These are phyloP conservation scores for Chrysoporthe austroafricana DNA, from an alignment of 2,329 filamentous ascomycete species.

Conservation along the genomic window DNA sequence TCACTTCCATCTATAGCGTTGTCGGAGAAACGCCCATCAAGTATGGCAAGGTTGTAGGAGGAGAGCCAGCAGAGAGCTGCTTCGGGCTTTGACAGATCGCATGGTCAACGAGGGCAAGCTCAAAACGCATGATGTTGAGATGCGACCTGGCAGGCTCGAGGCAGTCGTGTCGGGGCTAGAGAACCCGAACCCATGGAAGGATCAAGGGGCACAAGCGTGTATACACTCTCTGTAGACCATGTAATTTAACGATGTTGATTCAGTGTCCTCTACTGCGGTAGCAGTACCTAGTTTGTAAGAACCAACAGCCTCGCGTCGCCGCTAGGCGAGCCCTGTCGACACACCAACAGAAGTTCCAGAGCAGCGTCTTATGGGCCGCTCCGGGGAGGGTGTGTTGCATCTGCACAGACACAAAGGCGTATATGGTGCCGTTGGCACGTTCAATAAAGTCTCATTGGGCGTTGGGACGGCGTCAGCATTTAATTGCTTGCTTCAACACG, in stretches of 20 bases:
- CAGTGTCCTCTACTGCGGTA: not conserved
- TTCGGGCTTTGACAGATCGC: too few species aligned
- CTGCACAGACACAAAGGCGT: not conserved
- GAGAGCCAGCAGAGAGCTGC: not conserved
- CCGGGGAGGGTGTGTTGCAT: not conserved
- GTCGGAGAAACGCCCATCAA: not conserved
- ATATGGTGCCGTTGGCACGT: slow-evolving; percentile 1
- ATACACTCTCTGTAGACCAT: not conserved
- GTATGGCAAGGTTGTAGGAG: not conserved
- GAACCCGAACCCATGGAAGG: too few species aligned
- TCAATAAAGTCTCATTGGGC: slow-evolving; percentile 3
- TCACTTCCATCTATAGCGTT: not conserved
- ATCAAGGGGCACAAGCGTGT: too few species aligned
- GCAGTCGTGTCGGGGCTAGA: too few species aligned
- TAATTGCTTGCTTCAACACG: slow-evolving; percentile 9
- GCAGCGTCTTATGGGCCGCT: not conserved
- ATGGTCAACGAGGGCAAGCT: too few species aligned
- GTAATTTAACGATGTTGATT: not conserved
- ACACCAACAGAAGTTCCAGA: not conserved
- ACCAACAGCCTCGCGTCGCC: not conserved
- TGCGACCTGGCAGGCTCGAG: too few species aligned
- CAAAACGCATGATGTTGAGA: too few species aligned
- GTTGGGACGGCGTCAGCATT: not conserved
- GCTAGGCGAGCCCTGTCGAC: not conserved
- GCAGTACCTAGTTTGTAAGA: not conserved